Conservation (phyloP, 345 rosid species). For the Cardamine resedifolia region DNA sequence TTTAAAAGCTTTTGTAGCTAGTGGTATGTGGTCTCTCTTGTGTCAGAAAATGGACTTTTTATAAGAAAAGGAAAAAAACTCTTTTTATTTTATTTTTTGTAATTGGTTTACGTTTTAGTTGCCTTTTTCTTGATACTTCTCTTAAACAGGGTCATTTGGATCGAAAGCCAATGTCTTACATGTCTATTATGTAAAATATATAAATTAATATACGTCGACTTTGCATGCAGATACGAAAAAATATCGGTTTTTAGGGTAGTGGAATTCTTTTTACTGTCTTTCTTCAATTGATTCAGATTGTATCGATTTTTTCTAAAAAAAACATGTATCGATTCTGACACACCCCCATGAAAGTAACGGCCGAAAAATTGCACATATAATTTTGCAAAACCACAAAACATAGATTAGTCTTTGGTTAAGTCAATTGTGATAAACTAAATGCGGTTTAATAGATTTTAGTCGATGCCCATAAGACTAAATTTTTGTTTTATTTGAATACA, state of each 20-base stretch:
- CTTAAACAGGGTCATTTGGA: conserved; percentile 22
- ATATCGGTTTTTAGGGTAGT: conserved; percentile 9
- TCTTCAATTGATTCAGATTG: neutral
- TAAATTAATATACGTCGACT: conserved; percentile 22
- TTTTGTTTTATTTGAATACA: neutral
- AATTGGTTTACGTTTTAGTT: conserved; percentile 16
- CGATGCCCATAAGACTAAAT: neutral
- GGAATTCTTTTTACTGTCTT: neutral
- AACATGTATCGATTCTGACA: no score
- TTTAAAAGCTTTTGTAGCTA: conserved; percentile 11
- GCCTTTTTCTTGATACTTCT: conserved; percentile 18
- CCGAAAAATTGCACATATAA: neutral
- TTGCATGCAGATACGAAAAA: conserved; percentile 28
- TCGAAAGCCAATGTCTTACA: conserved; percentile 34
- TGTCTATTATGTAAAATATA: conserved; percentile 10
- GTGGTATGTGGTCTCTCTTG: neutral
- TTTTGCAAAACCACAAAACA: neutral
- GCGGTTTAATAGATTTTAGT: neutral
- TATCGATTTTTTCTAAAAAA: no score
- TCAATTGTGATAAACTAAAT: neutral
- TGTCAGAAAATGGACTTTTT: conserved; percentile 27
- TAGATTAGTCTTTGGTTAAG: neutral
- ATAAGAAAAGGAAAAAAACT: neutral
- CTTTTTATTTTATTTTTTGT: neutral
- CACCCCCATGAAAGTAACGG: conserved; percentile 24